A percentile compares a stretch with the other conserved stretches of the same genome.
Conservation (phyloP, 1,139 yeast species). For the Hanseniaspora sp. region DNA sequence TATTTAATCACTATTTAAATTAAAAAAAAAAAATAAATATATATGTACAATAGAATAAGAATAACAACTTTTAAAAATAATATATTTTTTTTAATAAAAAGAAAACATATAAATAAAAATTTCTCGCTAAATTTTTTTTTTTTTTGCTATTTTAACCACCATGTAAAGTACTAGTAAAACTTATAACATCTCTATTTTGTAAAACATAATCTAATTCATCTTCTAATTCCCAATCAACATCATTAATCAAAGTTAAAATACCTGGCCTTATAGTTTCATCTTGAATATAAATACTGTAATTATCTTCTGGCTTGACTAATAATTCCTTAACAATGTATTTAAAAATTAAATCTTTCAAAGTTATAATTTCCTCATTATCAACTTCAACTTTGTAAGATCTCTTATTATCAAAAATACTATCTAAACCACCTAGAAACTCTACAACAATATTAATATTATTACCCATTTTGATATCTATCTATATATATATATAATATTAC, state of each 20-base stretch:
- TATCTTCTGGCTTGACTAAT: conserved; percentile 51
- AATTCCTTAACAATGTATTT: conserved; percentile 39
- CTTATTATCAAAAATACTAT: conserved; percentile 47
- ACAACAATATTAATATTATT: conserved; percentile 31
- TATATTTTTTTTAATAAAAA: neutral
- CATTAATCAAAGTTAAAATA: conserved; percentile 78
- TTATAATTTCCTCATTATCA: conserved; percentile 33
- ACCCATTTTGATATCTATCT: neutral
- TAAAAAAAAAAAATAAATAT: neutral
- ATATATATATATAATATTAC: neutral
- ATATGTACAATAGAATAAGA: neutral
- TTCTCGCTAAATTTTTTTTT: neutral
- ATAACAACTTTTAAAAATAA: too few species aligned
- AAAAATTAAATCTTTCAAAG: conserved; percentile 42
- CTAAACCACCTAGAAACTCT: conserved; percentile 57
- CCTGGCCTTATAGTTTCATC: conserved; percentile 82
- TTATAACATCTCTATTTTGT: conserved; percentile 63
- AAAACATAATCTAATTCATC: conserved; percentile 73
- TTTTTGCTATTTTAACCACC: conserved; percentile 51
- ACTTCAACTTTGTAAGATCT: conserved; percentile 36
- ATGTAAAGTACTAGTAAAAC: conserved; percentile 87
- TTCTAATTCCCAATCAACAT: conserved; percentile 94
- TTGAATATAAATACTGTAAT: conserved; percentile 65
- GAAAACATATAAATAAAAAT: neutral
- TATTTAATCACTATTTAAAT: too few species aligned